These are phyloP conservation scores for Medicago ruthenica DNA, from an alignment of 306 rosid genomes.

Conservation along the genomic window DNA sequence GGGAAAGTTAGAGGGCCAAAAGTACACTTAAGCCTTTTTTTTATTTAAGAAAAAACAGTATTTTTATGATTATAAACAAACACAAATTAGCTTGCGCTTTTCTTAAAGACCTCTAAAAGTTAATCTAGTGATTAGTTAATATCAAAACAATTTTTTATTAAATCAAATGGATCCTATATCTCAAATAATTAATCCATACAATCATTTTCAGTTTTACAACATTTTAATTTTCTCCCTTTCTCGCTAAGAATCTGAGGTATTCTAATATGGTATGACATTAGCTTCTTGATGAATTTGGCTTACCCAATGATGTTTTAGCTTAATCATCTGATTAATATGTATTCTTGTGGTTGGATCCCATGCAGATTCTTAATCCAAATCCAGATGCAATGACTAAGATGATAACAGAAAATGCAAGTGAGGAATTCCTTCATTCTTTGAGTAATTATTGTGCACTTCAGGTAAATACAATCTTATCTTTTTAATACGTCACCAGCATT, in stretches of 20 bases:
- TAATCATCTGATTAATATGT: constrained; percentile 28
- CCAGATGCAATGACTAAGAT: constrained; percentile 99
- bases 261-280: neutral
- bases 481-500: constrained; percentile 18
- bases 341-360: constrained; percentile 38
- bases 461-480: constrained; percentile 56
- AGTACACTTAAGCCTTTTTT: too few species aligned
- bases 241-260: neutral
- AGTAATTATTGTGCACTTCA: constrained; percentile 99
- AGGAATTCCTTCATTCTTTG: constrained; percentile 84
- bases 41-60: neutral
- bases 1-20: too few species aligned
- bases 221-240: neutral
- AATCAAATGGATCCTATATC: neutral
- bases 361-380: constrained; percentile 98
- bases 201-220: neutral
- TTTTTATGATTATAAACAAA: neutral
- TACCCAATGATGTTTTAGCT: constrained; percentile 24
- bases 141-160: neutral
- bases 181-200: neutral
- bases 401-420: constrained; percentile 98
- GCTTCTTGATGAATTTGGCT: constrained; percentile 31
- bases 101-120: neutral
- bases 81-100: neutral
- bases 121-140: neutral